Evolutionary conservation across 768 basidiomycete species (phyloP), one percentile per base, ranked within the genome.

Genomic region (Kwoniella bestiolae): DNA sequence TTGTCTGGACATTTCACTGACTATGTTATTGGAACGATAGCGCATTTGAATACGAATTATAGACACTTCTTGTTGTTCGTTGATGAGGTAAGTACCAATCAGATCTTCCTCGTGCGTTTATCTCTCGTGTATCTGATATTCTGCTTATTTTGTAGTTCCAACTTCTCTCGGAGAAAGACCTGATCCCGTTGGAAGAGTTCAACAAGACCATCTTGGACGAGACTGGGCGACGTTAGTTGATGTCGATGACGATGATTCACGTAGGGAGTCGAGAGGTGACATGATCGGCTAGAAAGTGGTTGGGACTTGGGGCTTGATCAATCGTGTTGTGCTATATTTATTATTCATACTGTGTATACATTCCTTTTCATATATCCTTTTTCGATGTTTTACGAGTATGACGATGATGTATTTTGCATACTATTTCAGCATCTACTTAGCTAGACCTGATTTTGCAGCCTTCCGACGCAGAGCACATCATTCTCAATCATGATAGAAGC

Each of bases 21-120:
- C n/a, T 5, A 16, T 8, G 8, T 34, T 44, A 29, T 46, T 21
- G 2, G 21, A 25, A 11, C 46, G 11, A 9, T 69, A 98, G 96
- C 96, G 2, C 96, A 99, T 79, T 85, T 99, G 70, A 99, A 99
- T 80, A 99, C 96, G 14, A 95, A 93, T 79, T 98, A 99, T 81
- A 87, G 92, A 34, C 96, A 99, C 82, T 99, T 99, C 84, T 91
- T 97, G 84, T 84, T 98, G 46, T 98, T 98, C 78, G 87, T 98
- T 67, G 89, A 93, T 71, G 95, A 99, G 87, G 94, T 92, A 73
- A 45, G 85, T 78, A 34, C 4, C 32, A 3, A n/a, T 8, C 5
- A 47, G 26, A n/a, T n/a, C n/a, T n/a, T n/a, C n/a, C n/a, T n/a
- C n/a, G 21, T 51, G 61, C 3, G 9, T 3, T 32, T 44, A 26